These are phyloP conservation scores for Russula vinacea DNA, from an alignment of 768 basidiomycete genomes.

Conservation along the genomic window DNA sequence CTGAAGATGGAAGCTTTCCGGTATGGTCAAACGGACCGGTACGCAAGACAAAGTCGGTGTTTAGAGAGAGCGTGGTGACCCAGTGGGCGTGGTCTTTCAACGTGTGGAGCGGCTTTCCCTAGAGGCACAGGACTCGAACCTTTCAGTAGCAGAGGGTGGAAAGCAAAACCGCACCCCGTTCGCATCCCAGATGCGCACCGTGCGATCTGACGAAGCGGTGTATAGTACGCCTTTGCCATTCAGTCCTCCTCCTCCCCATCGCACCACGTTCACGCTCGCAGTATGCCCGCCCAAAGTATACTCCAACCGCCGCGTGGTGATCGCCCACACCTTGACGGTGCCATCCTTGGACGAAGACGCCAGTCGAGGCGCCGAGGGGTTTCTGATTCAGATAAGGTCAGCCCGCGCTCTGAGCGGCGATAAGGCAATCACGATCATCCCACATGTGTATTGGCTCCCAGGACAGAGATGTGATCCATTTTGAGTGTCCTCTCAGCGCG, in stretches of 20 bases:
- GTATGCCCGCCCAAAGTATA: slow-evolving; percentile 92
- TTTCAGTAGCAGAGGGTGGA: neutral
- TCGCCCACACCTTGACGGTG: slow-evolving; percentile 93
- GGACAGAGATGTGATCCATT: slow-evolving; percentile 92
- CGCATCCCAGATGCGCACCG: slow-evolving; percentile 93
- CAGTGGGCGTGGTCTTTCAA: slow-evolving; percentile 97
- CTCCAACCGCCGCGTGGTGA: slow-evolving; percentile 63
- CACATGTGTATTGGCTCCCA: slow-evolving; percentile 97
- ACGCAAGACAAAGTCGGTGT: slow-evolving; percentile 91
- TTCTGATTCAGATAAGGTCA: slow-evolving; percentile 47
- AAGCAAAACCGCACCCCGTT: slow-evolving; percentile 47
- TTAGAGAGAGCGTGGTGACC: slow-evolving; percentile 95
- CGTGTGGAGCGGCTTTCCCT: slow-evolving; percentile 82
- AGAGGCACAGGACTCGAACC: neutral
- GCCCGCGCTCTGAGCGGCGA: slow-evolving; percentile 1
- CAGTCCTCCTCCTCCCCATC: slow-evolving; percentile 89
- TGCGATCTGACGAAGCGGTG: slow-evolving; percentile 92
- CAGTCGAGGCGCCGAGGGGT: slow-evolving; percentile 71
- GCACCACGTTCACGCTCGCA: slow-evolving; percentile 90
- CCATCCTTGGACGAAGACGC: slow-evolving; percentile 96
- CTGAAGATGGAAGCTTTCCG: slow-evolving; percentile 69
- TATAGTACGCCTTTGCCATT: slow-evolving; percentile 71
- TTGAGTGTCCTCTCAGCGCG: slow-evolving; percentile 87
- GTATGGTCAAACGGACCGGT: slow-evolving; percentile 95
- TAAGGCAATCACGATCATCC: slow-evolving; percentile 33